phyloP scores from a whole-genome alignment of 1,139 yeast genomes.

The Hansenula lynferdii region DNA sequence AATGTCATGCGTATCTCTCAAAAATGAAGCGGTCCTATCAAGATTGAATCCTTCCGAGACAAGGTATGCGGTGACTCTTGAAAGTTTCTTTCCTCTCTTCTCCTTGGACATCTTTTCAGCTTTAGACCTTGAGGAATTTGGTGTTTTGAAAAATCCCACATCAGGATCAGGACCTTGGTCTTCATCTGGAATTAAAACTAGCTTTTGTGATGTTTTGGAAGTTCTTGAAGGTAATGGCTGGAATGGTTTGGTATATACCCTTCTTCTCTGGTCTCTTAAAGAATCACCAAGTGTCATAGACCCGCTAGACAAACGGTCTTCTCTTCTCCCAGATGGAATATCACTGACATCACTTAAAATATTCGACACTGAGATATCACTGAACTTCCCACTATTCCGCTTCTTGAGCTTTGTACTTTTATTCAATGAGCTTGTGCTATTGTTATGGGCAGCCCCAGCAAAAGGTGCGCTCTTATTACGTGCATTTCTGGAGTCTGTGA shows the following conservation, averaged over 20 bases:
- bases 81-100: conserved; percentile 60
- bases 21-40: conserved; percentile 55
- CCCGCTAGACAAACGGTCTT: conserved; percentile 30
- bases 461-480: conserved; percentile 80
- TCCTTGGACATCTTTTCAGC: conserved; percentile 72
- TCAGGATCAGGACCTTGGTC: conserved; percentile 24
- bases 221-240: conserved; percentile 80
- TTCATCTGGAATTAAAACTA: conserved; percentile 82
- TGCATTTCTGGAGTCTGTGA: conserved; percentile 76
- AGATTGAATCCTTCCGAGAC: conserved; percentile 79
- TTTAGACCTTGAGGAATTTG: conserved; percentile 31
- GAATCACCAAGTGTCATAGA: conserved; percentile 20
- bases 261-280: conserved; percentile 7
- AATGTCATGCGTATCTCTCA: conserved; percentile 69
- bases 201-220: conserved; percentile 77
- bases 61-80: conserved; percentile 87
- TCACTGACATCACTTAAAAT: conserved; percentile 73
- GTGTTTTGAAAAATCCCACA: conserved; percentile 6
- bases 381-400: conserved; percentile 36
- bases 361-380: conserved; percentile 69
- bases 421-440: conserved; percentile 3
- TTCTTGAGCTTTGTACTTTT: conserved; percentile 19
- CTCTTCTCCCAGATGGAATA: conserved; percentile 60
- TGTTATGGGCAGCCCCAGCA: conserved; percentile 40
- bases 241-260: conserved; percentile 48